phyloP scores from a whole-genome alignment of 345 rosid species.

The Lumnitzera littorea region DNA sequence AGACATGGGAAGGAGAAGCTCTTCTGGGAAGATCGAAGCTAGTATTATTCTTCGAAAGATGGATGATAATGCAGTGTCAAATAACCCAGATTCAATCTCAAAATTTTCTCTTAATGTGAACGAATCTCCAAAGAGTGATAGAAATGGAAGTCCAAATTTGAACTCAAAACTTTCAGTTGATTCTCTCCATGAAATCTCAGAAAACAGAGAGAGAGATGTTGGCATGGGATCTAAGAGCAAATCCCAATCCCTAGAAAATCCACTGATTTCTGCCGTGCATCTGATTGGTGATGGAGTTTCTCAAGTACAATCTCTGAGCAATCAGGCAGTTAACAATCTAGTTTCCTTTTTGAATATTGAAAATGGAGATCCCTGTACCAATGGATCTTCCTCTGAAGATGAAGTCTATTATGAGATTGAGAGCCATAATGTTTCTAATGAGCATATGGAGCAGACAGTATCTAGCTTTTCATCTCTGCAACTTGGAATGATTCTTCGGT shows the following conservation, averaged over 20 bases:
- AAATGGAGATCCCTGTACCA: conserved; percentile 10
- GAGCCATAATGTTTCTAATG: conserved; percentile 16
- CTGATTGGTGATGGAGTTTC: conserved; percentile 31
- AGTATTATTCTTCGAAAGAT: neutral
- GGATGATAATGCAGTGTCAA: conserved; percentile 6
- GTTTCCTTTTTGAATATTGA: conserved; percentile 30
- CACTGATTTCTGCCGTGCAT: conserved; percentile 21
- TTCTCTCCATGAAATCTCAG: conserved; percentile 10
- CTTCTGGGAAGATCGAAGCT: conserved; percentile 5
- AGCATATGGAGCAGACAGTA: conserved; percentile 13
- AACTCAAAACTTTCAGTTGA: conserved; percentile 16
- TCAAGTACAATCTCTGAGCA: conserved; percentile 30
- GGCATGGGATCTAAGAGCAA: conserved; percentile 4
- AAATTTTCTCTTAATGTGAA: conserved; percentile 11
- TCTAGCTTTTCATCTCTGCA: conserved; percentile 17
- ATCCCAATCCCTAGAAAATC: conserved; percentile 14
- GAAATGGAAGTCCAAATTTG: conserved; percentile 4
- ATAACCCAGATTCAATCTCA: conserved; percentile 5
- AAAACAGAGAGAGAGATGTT: conserved; percentile 9
- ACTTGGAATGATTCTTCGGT: conserved; percentile 22
- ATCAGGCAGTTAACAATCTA: conserved; percentile 25
- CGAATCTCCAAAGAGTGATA: conserved; percentile 15
- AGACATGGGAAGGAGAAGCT: conserved; percentile 14
- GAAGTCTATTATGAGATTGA: conserved; percentile 33
- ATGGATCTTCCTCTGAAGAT: conserved; percentile 16